Evolutionary conservation across 495 filamentous ascomycete genomes (phyloP).

Genomic region (Chaetomidium leptoderma): DNA sequence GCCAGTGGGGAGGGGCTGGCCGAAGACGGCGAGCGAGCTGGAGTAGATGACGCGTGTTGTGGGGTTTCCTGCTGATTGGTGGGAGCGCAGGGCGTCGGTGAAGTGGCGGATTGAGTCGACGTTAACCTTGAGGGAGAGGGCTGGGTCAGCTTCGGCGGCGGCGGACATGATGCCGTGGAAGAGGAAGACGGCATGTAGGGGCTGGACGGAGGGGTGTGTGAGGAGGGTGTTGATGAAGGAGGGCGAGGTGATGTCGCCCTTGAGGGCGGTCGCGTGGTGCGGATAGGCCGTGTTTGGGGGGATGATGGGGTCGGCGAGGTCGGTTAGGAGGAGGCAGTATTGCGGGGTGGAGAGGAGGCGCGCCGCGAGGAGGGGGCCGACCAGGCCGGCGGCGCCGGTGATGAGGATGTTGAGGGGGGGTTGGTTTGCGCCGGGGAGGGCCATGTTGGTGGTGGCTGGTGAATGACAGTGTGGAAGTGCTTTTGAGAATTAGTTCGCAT

Average conservation of each 20-base stretch:
- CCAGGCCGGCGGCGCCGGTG: conserved; percentile 66
- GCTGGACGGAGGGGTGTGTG: conserved; percentile 30
- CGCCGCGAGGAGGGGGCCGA: conserved; percentile 62
- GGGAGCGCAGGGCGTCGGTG: conserved; percentile 56
- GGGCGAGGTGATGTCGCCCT: conserved; percentile 59
- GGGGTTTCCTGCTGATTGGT: conserved; percentile 49
- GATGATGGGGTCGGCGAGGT: conserved; percentile 54
- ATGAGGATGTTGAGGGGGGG: conserved; percentile 53
- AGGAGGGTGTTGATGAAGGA: conserved; percentile 48
- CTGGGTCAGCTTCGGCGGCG: conserved; percentile 69
- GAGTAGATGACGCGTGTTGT: conserved; percentile 64
- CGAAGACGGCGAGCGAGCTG: conserved; percentile 41
- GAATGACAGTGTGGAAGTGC: too few relatives aligned
- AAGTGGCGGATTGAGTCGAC: conserved; percentile 64
- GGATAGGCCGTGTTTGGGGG: conserved; percentile 51
- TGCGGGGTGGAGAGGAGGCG: conserved; percentile 55
- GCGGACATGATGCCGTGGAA: conserved; percentile 87
- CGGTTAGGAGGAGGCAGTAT: conserved; percentile 59
- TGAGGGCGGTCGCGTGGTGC: conserved; percentile 49
- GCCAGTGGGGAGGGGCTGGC: conserved; percentile 38
- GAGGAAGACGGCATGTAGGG: conserved; percentile 63
- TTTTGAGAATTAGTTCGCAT: too few relatives aligned
- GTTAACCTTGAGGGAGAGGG: conserved; percentile 69
- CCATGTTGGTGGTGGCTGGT: too few relatives aligned
- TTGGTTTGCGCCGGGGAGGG: background rate